phyloP scores from a whole-genome alignment of 129 eudicot genomes.

The Scalesia atractyloides region DNA sequence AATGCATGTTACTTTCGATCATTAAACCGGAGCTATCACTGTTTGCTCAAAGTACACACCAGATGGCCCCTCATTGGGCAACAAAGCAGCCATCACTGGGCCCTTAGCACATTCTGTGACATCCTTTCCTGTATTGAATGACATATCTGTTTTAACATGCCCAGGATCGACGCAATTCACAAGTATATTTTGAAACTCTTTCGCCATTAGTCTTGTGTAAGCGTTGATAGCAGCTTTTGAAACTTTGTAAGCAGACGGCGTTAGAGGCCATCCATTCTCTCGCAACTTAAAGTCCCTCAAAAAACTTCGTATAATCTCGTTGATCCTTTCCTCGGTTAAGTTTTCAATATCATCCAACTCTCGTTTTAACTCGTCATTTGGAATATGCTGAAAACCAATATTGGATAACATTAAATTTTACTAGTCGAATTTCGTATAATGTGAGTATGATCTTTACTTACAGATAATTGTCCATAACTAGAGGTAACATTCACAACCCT shows the following conservation, averaged over 20 bases:
- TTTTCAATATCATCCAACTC: constrained; percentile 28
- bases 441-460: constrained; percentile 8
- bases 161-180: constrained; percentile 44
- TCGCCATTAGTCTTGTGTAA: constrained; percentile 44
- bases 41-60: background rate
- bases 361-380: constrained; percentile 37
- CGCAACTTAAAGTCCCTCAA: constrained; percentile 34
- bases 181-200: constrained; percentile 22
- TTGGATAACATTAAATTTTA: too few relatives aligned
- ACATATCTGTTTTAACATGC: constrained; percentile 43
- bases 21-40: background rate
- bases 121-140: constrained; percentile 31
- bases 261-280: constrained; percentile 13
- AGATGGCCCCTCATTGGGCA: constrained; percentile 24
- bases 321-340: constrained; percentile 37
- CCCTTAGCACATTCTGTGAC: constrained; percentile 45
- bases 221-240: constrained; percentile 43
- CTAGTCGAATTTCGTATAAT: too few relatives aligned
- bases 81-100: constrained; percentile 28
- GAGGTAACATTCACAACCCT: constrained; percentile 30
- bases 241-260: constrained; percentile 35
- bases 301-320: constrained; percentile 36
- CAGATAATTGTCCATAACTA: constrained; percentile 4
- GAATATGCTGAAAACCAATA: constrained; percentile 1
- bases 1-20: too few relatives aligned